Percentiles rank a stretch among this genome's conserved stretches.
Evolutionary conservation across 305 asterid genomes (phyloP).

Genomic region (Fraxinus sp.): DNA sequence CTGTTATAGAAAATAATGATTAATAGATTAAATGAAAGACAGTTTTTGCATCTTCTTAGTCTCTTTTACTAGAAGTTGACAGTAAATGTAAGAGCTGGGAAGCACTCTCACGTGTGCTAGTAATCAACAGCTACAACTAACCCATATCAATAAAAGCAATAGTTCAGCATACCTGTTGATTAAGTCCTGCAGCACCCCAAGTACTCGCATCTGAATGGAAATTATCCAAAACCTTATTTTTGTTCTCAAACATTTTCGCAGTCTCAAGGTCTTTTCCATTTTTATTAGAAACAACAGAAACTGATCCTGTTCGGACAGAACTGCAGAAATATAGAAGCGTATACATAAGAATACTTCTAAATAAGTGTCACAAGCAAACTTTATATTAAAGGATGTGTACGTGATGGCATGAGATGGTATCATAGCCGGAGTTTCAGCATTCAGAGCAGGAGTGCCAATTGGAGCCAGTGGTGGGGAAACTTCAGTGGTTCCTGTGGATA

Average conservation of each 20-base stretch:
- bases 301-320: conserved; percentile 43
- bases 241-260: conserved; percentile 53
- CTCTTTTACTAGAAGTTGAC: background rate
- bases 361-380: conserved; percentile 15
- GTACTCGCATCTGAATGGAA: conserved; percentile 37
- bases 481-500: conserved; percentile 38
- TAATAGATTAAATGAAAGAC: background rate
- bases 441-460: conserved; percentile 62
- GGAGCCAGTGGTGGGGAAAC: conserved; percentile 63
- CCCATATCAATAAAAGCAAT: conserved; percentile 9
- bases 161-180: conserved; percentile 42
- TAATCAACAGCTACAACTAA: conserved; percentile 12
- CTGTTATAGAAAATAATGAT: background rate
- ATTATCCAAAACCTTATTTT: conserved; percentile 45
- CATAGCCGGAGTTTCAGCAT: conserved; percentile 47
- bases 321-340: conserved; percentile 40
- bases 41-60: background rate
- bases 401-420: conserved; percentile 37
- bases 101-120: background rate
- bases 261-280: conserved; percentile 45
- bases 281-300: conserved; percentile 41
- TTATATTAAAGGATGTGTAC: conserved; percentile 39
- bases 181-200: conserved; percentile 46
- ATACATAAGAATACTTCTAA: conserved; percentile 20
- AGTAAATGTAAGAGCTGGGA: background rate